These are phyloP conservation scores for Polyporus tsugae DNA, from an alignment of 1,284 basidiomycete species.

Conservation along the genomic window DNA sequence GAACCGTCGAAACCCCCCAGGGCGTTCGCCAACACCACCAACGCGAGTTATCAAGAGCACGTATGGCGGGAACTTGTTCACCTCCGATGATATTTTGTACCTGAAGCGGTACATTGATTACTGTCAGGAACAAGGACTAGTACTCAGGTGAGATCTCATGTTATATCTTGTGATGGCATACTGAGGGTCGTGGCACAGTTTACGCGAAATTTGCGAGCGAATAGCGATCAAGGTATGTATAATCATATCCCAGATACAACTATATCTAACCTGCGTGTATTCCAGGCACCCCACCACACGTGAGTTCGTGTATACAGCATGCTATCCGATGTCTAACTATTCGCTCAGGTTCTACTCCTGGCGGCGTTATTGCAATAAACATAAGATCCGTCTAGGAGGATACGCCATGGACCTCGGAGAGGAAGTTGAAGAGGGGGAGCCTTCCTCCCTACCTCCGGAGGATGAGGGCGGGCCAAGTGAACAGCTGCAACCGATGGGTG, in stretches of 20 bases:
- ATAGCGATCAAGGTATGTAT: conserved; percentile 75
- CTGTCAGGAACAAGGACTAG: conserved; percentile 82
- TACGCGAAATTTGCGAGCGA: conserved; percentile 84
- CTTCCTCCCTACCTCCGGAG: conserved; percentile 4
- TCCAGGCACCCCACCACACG: conserved; percentile 85
- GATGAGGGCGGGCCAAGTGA: conserved; percentile 24
- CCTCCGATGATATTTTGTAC: conserved; percentile 79
- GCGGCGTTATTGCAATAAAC: conserved; percentile 88
- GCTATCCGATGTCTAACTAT: conserved; percentile 16
- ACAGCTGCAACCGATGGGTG: conserved; percentile 2
- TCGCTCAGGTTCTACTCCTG: conserved; percentile 80
- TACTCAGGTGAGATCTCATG: conserved; percentile 63
- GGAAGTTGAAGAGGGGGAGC: conserved; percentile 41
- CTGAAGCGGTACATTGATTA: conserved; percentile 87
- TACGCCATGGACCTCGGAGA: conserved; percentile 71
- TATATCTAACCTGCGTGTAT: conserved; percentile 15
- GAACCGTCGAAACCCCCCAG: conserved; percentile 66
- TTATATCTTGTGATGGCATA: neutral
- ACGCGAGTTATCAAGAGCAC: conserved; percentile 84
- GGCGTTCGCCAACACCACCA: conserved; percentile 83
- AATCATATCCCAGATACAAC: neutral
- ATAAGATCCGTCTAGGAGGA: conserved; percentile 83
- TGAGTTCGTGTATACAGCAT: conserved; percentile 45
- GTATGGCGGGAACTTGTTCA: conserved; percentile 85
- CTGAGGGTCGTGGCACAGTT: conserved; percentile 46